Conservation (phyloP, 1,139 yeast species). For the Saccharomyces hybrid region DNA sequence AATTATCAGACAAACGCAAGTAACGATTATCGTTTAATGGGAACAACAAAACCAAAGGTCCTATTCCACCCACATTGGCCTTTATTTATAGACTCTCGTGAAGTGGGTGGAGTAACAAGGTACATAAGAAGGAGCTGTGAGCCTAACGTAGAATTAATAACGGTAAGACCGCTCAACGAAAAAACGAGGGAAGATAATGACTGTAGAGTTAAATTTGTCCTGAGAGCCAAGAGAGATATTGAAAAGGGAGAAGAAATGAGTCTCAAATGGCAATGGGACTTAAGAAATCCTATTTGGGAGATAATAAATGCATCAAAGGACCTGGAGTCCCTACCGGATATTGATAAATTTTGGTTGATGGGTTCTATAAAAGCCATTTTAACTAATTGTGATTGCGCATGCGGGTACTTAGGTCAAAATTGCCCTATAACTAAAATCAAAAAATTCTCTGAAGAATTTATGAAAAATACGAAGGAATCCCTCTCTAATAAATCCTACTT, state of each 20-base stretch:
- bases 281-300: conserved; percentile 60
- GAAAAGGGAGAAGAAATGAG: conserved; percentile 61
- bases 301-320: conserved; percentile 38
- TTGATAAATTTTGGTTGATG: conserved; percentile 48
- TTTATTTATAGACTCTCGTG: conserved; percentile 70
- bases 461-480: neutral
- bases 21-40: conserved; percentile 73
- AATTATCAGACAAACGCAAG: conserved; percentile 56
- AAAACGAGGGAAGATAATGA: conserved; percentile 3
- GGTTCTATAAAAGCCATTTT: conserved; percentile 55
- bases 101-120: conserved; percentile 66
- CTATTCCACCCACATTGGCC: conserved; percentile 46
- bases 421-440: conserved; percentile 42
- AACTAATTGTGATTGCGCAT: conserved; percentile 68
- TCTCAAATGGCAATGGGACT: conserved; percentile 86
- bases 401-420: conserved; percentile 39
- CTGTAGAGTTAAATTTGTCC: conserved; percentile 36
- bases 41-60: conserved; percentile 77
- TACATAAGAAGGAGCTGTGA: conserved; percentile 71
- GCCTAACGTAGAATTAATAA: conserved; percentile 63
- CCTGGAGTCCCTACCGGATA: conserved; percentile 38
- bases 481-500: neutral
- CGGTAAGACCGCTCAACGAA: conserved; percentile 37
- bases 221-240: conserved; percentile 53
- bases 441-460: neutral